A percentile compares a stretch with the other conserved stretches of the same genome.
Evolutionary conservation across 108 stramenopile genomes (phyloP).

Genomic region (Nannochloropsis gaditana): DNA sequence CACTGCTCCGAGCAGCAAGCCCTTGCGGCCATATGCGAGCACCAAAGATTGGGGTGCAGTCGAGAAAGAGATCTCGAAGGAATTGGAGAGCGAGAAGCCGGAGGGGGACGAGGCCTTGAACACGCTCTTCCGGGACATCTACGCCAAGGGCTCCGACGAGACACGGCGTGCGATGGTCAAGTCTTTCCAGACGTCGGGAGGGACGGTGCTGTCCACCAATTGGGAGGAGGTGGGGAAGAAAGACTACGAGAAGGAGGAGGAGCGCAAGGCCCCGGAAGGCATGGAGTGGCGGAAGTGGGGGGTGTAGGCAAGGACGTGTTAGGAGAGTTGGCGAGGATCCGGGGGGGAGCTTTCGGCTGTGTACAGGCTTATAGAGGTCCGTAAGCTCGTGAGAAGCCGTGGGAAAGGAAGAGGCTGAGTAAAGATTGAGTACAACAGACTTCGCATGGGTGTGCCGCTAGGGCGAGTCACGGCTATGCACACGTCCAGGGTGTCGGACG

Average conservation of each 20-base stretch:
- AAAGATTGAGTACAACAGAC: too few species aligned
- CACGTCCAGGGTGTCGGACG: too few species aligned
- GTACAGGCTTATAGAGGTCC: too few species aligned
- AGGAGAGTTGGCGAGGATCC: slow-evolving; percentile 31
- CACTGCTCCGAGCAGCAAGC: slow-evolving; percentile 20
- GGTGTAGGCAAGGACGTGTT: slow-evolving; percentile 24
- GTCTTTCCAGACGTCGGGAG: slow-evolving; percentile 89
- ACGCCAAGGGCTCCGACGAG: slow-evolving; percentile 70
- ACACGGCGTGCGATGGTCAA: slow-evolving; percentile 95
- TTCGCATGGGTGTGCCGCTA: too few species aligned
- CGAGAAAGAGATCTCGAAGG: slow-evolving; percentile 49
- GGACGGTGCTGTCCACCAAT: slow-evolving; percentile 90
- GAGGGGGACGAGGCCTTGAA: slow-evolving; percentile 93
- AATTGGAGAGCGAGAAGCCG: slow-evolving; percentile 89
- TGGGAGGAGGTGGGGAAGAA: slow-evolving; percentile 92
- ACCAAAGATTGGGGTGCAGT: slow-evolving; percentile 40
- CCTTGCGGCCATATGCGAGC: slow-evolving; percentile 41
- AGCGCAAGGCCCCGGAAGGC: slow-evolving; percentile 81
- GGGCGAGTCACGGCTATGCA: too few species aligned
- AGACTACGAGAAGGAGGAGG: slow-evolving; percentile 88
- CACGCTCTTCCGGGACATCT: slow-evolving; percentile 89
- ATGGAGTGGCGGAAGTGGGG: slow-evolving; percentile 86
- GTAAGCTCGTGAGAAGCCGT: too few species aligned
- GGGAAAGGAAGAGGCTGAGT: too few species aligned
- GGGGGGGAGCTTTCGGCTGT: too few species aligned